Base-by-base conservation (phyloP, 306 rosid genomes). In the Castanea mollissima region DNA sequence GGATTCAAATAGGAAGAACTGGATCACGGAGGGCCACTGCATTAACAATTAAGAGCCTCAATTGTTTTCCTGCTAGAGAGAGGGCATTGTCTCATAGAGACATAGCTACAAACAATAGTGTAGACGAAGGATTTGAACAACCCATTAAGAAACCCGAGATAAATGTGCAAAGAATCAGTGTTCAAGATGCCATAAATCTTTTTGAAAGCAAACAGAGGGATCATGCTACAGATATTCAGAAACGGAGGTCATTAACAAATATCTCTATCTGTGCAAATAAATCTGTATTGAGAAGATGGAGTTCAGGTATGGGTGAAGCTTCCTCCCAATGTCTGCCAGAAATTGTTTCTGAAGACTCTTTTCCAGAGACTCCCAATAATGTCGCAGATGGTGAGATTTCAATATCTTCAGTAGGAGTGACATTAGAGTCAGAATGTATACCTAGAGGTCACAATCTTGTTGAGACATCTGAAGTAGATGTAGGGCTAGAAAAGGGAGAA, bases 251-350 rank as follows among this genome's bases (percentile, higher is more conserved):
- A 49, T 72, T 89, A 80, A 51, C 91, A 75, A 92, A 88, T 83
- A 83, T 86, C 71, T 82, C 97, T 63, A 55, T 70, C 55, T 71
- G 78, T 84, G 81, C 98, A 67, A 95, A 85, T 83, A 95, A 95
- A 85, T 86, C 97, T 81, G 97, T 95, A 56, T 83, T 95, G 88
- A 93, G 99, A 87, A 95, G 99, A 87, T 95, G 98, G 98, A 95
- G 97, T 87, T 77, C 97, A 38, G 92, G 97, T 72, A 80, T 90
- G 85, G 97, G 97, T 57, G 97, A 90, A 80, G 79, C 85, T 77
- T 87, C 92, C 41, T 78, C 83, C 76, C 88, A 78, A 72, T 75
- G 81, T 81, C 90, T 77, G 74, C 88, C 88, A 75, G 94, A 90
- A 81, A 71, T 44, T 69, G 85, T 74, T 71, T 73, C 87, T 44